phyloP scores from a whole-genome alignment of 176 grass and related monocot genomes.

The bread wheat (Triticum aestivum) region IWGSC_CS_RefSeq_v2.1 NC_057807.1:52928208-52928707 shows the following conservation, averaged over 20 bases:
- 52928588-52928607: not conserved
- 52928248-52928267: constrained; percentile 14
- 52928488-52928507: not conserved
- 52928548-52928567: not conserved
- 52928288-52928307: constrained; percentile 3
- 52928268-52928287: constrained; percentile 4
- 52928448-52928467: not conserved
- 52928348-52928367: not conserved
- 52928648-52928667: not conserved
- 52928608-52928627: not conserved
- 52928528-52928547: not conserved
- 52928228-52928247: not conserved
- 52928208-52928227: not conserved
- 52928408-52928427: constrained; percentile 15
- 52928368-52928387: constrained; percentile 10
- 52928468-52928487: constrained; percentile 7
- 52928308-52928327: not conserved
- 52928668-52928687: constrained; percentile 14
- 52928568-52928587: not conserved
- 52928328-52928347: constrained; percentile 8
- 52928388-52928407: not conserved
- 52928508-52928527: not conserved
- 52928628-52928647: not conserved
- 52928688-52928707: constrained; percentile 5
- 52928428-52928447: not conserved